phyloP scores from a whole-genome alignment of 371 early-diverging fungal species.

The Encephalitozoon cuniculi region DNA sequence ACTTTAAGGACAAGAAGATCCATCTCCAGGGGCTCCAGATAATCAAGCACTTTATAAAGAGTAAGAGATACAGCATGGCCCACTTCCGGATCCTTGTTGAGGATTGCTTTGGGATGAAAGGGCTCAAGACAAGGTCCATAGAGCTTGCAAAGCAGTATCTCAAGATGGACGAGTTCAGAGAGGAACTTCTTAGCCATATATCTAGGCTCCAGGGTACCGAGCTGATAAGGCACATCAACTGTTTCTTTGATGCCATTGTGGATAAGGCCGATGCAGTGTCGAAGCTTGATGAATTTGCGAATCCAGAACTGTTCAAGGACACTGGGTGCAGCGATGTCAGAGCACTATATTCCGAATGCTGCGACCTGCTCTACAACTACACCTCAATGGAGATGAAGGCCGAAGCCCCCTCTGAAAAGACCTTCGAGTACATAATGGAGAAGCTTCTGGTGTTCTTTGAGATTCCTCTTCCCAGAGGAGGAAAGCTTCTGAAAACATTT shows the following conservation, averaged over 20 bases:
- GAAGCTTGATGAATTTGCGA: neutral
- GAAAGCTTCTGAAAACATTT: neutral
- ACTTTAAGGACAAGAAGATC: neutral
- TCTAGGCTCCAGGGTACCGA: neutral
- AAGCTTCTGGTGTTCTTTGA: neutral
- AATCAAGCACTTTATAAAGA: neutral
- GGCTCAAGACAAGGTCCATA: neutral
- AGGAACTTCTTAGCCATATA: neutral
- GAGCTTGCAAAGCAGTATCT: neutral
- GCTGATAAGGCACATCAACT: neutral
- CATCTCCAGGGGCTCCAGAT: neutral
- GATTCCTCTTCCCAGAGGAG: neutral
- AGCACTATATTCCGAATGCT: conserved; percentile 1
- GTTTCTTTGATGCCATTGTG: neutral
- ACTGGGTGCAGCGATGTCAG: neutral
- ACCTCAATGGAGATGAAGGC: neutral
- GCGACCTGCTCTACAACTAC: neutral
- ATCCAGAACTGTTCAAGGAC: neutral
- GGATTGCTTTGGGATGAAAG: neutral
- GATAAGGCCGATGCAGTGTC: neutral
- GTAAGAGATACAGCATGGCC: neutral
- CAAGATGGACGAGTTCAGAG: neutral
- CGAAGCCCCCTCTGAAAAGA: neutral
- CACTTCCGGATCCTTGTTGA: neutral
- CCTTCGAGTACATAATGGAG: neutral